Evolutionary conservation across 352 stramenopile genomes (phyloP).

Genomic region (Globisporangium emineosum): DNA sequence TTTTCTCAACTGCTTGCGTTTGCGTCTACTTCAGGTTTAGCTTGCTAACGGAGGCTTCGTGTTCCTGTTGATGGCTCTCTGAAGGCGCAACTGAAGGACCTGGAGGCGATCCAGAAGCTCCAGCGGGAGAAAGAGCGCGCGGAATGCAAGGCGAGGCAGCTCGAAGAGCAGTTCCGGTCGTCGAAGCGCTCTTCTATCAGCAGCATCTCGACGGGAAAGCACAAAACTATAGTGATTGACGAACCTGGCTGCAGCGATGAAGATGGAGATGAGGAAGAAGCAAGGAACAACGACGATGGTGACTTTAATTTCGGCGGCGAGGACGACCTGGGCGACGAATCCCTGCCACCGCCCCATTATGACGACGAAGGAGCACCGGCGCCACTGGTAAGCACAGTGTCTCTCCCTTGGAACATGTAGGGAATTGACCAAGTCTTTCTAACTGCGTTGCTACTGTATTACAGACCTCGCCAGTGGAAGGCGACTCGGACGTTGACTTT

Average conservation of each 20-base stretch:
- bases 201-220: neutral
- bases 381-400: neutral
- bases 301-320: constrained; percentile 10
- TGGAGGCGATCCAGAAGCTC: constrained; percentile 32
- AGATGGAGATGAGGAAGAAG: constrained; percentile 8
- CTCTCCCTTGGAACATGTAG: neutral
- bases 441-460: too few relatives aligned
- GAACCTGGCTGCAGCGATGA: constrained; percentile 11
- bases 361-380: constrained; percentile 5
- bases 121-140: constrained; percentile 34
- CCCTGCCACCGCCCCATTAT: constrained; percentile 18
- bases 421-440: neutral
- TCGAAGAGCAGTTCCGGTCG: constrained; percentile 21
- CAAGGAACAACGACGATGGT: constrained; percentile 3
- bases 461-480: neutral
- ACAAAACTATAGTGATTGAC: constrained; percentile 14
- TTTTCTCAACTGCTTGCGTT: too few relatives aligned
- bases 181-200: neutral
- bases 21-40: too few relatives aligned
- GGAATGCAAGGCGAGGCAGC: constrained; percentile 26
- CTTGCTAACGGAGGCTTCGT: constrained; percentile 1
- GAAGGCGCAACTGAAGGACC: constrained; percentile 36
- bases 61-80: neutral
- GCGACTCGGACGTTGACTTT: neutral
- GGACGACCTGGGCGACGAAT: constrained; percentile 15